phyloP scores from a whole-genome alignment of 1,139 yeast genomes.

The Saccharomycopsis phalli region DNA sequence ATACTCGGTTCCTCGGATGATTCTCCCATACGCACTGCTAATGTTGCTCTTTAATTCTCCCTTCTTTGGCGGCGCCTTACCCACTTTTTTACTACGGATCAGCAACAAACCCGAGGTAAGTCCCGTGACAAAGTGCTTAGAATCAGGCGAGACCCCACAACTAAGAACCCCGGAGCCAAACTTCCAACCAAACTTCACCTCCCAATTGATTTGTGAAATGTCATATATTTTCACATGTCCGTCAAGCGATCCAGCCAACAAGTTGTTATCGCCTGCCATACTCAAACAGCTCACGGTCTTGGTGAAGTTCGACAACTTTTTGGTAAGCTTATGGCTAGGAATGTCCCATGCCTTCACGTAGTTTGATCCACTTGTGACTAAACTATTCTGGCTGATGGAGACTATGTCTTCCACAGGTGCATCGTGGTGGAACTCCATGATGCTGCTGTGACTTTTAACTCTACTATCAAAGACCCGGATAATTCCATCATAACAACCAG shows the following conservation, averaged over 20 bases:
- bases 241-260: constrained; percentile 88
- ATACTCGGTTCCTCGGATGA: constrained; percentile 88
- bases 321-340: constrained; percentile 58
- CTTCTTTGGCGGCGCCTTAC: constrained; percentile 39
- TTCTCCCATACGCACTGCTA: constrained; percentile 48
- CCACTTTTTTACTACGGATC: constrained; percentile 76
- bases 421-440: constrained; percentile 45
- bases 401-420: constrained; percentile 88
- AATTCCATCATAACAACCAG: constrained; percentile 90
- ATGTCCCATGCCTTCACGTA: constrained; percentile 88
- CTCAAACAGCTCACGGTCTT: constrained; percentile 85
- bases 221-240: constrained; percentile 97
- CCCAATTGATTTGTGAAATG: constrained; percentile 64
- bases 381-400: constrained; percentile 69
- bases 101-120: constrained; percentile 82
- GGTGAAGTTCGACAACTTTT: constrained; percentile 71
- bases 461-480: constrained; percentile 86
- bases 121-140: constrained; percentile 91
- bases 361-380: constrained; percentile 83
- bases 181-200: constrained; percentile 95
- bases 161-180: constrained; percentile 87
- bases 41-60: constrained; percentile 26
- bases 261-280: constrained; percentile 48
- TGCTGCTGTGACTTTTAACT: constrained; percentile 34
- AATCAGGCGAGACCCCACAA: constrained; percentile 84